Conservation (phyloP, 139 green algal species). For the Marvania coccoides region DNA sequence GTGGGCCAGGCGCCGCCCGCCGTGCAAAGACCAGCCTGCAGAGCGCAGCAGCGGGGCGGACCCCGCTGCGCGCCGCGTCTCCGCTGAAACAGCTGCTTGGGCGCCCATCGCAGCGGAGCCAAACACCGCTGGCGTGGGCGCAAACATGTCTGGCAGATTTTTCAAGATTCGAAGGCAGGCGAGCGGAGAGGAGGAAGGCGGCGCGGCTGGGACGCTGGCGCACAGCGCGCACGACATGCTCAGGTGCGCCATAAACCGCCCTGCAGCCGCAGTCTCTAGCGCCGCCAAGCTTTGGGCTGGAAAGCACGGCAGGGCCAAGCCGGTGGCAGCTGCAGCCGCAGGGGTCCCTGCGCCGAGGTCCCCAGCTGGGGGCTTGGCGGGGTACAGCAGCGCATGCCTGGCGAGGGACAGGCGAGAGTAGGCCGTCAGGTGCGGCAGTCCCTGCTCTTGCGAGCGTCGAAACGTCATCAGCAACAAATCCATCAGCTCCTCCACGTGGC, state of each 20-base stretch:
- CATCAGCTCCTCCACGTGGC: slow-evolving; percentile 44
- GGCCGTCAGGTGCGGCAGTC: slow-evolving; percentile 43
- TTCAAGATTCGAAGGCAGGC: not conserved
- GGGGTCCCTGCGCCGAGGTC: not conserved
- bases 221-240: slow-evolving; percentile 19
- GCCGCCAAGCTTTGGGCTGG: not conserved
- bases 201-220: slow-evolving; percentile 3
- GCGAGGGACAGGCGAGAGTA: slow-evolving; percentile 41
- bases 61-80: slow-evolving; percentile 25
- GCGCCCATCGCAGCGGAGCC: slow-evolving; percentile 5
- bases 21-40: slow-evolving; percentile 16
- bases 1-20: slow-evolving; percentile 17
- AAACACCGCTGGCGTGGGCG: slow-evolving; percentile 14
- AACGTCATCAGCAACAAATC: slow-evolving; percentile 34
- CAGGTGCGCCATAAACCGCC: slow-evolving; percentile 16
- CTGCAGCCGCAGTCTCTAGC: slow-evolving; percentile 12
- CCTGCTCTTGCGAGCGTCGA: slow-evolving; percentile 31
- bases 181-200: not conserved
- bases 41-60: slow-evolving; percentile 34
- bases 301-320: not conserved
- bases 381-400: slow-evolving; percentile 36
- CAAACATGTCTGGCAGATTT: slow-evolving; percentile 24
- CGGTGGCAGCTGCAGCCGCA: not conserved
- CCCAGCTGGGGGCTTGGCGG: not conserved
- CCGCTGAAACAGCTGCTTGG: not conserved